Conservation (phyloP, 805 yeast species). For the Yarrowia porcina region DNA sequence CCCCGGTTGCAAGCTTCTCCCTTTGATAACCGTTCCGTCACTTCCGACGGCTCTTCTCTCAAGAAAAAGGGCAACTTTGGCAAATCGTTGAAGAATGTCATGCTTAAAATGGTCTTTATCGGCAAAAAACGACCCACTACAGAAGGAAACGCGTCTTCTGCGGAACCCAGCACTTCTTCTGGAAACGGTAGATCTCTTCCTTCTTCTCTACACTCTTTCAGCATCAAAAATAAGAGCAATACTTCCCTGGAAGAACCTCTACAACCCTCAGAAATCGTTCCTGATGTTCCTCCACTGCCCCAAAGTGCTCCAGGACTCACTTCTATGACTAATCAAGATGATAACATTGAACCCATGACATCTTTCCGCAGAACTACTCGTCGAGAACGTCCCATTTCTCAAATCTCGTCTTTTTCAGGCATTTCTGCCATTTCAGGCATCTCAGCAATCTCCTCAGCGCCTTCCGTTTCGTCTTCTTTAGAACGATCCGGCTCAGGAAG, state of each 20-base stretch:
- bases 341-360: conserved; percentile 15
- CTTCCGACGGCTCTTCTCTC: background rate
- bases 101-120: conserved; percentile 27
- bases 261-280: background rate
- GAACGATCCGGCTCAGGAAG: conserved; percentile 25
- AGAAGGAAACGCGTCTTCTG: background rate
- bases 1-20: conserved; percentile 3
- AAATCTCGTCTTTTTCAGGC: conserved; percentile 48
- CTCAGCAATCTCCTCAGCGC: conserved; percentile 33
- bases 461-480: conserved; percentile 30
- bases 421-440: conserved; percentile 52
- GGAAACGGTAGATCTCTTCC: background rate
- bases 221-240: conserved; percentile 2
- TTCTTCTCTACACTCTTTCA: background rate
- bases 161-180: background rate
- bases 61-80: conserved; percentile 23
- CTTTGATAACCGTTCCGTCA: conserved; percentile 2
- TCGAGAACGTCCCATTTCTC: conserved; percentile 48
- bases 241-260: background rate
- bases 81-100: conserved; percentile 27
- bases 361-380: background rate
- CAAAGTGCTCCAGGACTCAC: background rate
- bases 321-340: background rate
- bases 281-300: conserved; percentile 6
- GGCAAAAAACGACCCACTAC: background rate